These are phyloP conservation scores for Spongospora subterranea DNA, from an alignment of 208 protist genomes.

Conservation along the genomic window DNA sequence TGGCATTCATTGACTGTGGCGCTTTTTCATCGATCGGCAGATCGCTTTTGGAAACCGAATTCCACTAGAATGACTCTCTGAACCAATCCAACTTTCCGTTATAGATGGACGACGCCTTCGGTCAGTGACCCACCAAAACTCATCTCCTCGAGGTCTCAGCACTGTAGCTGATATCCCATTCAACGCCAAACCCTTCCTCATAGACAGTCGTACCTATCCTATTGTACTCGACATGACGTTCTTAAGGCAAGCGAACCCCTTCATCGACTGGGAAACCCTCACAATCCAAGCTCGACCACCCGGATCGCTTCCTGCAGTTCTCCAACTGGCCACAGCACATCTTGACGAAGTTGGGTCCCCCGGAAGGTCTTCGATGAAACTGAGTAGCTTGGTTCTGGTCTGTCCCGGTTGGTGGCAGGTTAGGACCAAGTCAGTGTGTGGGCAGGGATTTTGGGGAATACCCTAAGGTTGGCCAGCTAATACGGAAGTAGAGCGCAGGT, in stretches of 20 bases:
- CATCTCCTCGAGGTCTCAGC: background rate
- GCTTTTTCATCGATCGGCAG: background rate
- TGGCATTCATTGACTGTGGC: background rate
- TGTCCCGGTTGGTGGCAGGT: no score
- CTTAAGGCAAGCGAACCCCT: background rate
- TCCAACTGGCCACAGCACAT: background rate
- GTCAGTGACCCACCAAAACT: background rate
- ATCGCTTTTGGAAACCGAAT: background rate
- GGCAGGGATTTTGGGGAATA: no score
- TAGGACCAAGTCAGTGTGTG: no score
- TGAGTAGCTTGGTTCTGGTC: no score
- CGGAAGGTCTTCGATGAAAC: background rate
- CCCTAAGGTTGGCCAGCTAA: no score
- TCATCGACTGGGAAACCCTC: background rate
- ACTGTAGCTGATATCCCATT: background rate
- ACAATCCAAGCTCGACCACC: background rate
- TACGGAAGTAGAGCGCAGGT: no score
- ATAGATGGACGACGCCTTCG: background rate
- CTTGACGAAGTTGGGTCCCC: background rate
- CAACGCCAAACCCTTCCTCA: background rate
- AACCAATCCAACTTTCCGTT: background rate
- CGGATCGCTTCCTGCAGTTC: background rate
- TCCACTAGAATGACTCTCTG: background rate
- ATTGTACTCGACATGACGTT: background rate
- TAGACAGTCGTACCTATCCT: background rate